Percentiles rank a stretch among this genome's conserved stretches.
Evolutionary conservation across 129 eudicot genomes (phyloP).

Genomic region (Helichrysum umbraculigerum): DNA sequence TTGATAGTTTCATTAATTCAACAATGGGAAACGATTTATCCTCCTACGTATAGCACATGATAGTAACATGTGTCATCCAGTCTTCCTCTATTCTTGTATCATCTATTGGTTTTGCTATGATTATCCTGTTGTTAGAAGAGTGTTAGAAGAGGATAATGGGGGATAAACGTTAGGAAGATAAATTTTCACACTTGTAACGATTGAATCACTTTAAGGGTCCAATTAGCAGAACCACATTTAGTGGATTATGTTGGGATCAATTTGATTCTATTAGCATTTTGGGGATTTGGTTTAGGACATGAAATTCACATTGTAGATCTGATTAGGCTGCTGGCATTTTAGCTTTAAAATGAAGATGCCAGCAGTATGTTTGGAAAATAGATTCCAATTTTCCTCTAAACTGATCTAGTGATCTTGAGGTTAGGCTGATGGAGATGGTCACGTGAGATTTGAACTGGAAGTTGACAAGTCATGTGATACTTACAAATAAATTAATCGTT

Average conservation of each 20-base stretch:
- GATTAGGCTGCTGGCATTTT: slow-evolving; percentile 27
- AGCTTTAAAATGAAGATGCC: slow-evolving; percentile 31
- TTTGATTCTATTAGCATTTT: background rate
- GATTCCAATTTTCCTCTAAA: slow-evolving; percentile 8
- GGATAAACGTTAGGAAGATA: background rate
- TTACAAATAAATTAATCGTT: slow-evolving; percentile 11
- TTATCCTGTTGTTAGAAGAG: background rate
- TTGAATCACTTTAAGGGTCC: background rate
- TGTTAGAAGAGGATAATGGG: background rate
- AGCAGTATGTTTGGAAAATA: slow-evolving; percentile 26
- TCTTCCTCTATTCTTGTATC: too few species aligned
- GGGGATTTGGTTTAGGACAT: slow-evolving; percentile 9
- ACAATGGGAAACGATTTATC: background rate
- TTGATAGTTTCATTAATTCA: background rate
- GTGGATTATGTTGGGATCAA: slow-evolving; percentile 4
- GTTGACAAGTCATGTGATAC: slow-evolving; percentile 33
- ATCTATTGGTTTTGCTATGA: too few species aligned
- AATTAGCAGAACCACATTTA: background rate
- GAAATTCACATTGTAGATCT: slow-evolving; percentile 29
- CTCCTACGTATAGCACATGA: too few species aligned
- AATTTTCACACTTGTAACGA: background rate
- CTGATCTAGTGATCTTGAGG: slow-evolving; percentile 8
- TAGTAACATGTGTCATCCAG: too few species aligned
- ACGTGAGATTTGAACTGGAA: slow-evolving; percentile 33
- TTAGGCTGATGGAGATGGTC: slow-evolving; percentile 28